Evolutionary conservation across 768 basidiomycete genomes (phyloP), one percentile per base, ranked within the genome.

Genomic region (Peribolospora kevripleyi): DNA sequence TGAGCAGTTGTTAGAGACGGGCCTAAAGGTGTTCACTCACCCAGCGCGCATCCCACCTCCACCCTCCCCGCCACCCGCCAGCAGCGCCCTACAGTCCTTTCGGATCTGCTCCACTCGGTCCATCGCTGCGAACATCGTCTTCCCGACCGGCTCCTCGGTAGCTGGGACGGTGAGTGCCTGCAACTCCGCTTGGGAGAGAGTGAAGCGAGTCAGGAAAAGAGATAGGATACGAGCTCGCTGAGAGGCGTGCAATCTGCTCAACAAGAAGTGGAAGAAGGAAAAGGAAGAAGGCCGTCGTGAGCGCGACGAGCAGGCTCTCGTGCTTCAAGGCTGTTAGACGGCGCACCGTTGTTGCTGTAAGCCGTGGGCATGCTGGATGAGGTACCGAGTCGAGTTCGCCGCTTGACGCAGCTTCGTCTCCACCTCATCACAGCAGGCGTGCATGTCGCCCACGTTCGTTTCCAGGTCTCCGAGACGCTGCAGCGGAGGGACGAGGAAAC

Each of bases 381-480:
- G 55, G 48, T 62, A 61, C 5, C 60, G 58, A 2, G 64, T 63
- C 46, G 60, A 60, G 37, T 53, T 52, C 46, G 58, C 62, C 4
- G 64, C 64, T 14, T 55, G 49, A 10, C 55, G 53, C 36, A 65
- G 55, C 14, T 65, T 58, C 1, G 51, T 48, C 48, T 61, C 56
- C 4, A 65, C 60, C 41, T 60, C 57, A 52, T 63, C 59, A 50
- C 63, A 60, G 51, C 57, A 57, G 40, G 51, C 51, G 46, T 81
- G 78, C 87, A 98, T 95, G 7, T 77, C 77, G 11, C 69, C 67
- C 52, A 93, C 75, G 65, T 90, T 81, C 0, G 69, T 70, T 60
- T 91, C 80, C 14, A 97, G 69, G 40, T 78, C 76, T 60, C 78
- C 76, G 45, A 98, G 70, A 77, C 83, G 90, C 91, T 98, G 61